A percentile compares a stretch with the other conserved stretches of the same genome.
phyloP scores from a whole-genome alignment of 2,329 filamentous ascomycete species.

The Diaporthe sp. region DNA sequence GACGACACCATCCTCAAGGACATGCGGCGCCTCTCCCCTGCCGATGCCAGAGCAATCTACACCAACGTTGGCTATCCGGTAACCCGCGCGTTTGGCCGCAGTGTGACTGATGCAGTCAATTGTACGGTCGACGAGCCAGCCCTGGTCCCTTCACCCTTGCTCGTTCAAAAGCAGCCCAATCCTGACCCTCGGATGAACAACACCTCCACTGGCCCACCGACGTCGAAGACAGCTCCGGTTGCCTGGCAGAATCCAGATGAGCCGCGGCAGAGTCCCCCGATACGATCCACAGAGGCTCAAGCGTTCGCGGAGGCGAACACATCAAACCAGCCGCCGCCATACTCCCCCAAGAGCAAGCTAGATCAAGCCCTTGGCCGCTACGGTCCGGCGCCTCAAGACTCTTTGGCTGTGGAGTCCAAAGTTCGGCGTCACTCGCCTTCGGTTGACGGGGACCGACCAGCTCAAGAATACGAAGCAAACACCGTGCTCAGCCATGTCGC shows the following conservation, averaged over 20 bases:
- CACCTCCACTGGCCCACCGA: not conserved
- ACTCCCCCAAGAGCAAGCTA: slow-evolving; percentile 50
- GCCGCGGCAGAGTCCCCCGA: not conserved
- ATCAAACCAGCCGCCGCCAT: slow-evolving; percentile 39
- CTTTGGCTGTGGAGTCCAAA: slow-evolving; percentile 34
- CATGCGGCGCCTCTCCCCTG: slow-evolving; percentile 15
- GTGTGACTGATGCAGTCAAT: slow-evolving; percentile 22
- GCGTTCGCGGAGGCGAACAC: slow-evolving; percentile 26
- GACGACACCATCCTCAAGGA: slow-evolving; percentile 24
- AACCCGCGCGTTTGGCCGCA: slow-evolving; percentile 16
- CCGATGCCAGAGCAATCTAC: slow-evolving; percentile 19
- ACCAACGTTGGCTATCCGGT: slow-evolving; percentile 7
- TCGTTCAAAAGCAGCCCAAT: not conserved
- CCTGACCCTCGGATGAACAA: not conserved
- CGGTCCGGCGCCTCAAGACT: slow-evolving; percentile 37
- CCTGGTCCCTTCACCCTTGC: slow-evolving; percentile 37
- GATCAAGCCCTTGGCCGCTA: slow-evolving; percentile 52
- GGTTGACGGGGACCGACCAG: not conserved
- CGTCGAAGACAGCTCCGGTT: slow-evolving; percentile 23
- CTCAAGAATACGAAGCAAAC: not conserved
- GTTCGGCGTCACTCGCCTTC: not conserved
- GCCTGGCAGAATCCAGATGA: not conserved
- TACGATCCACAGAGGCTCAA: slow-evolving; percentile 11
- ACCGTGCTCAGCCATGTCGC: not conserved
- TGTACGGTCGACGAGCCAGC: slow-evolving; percentile 17